Evolutionary conservation across 2,329 filamentous ascomycete species (phyloP).

Genomic region (Talaromyces sp.): DNA sequence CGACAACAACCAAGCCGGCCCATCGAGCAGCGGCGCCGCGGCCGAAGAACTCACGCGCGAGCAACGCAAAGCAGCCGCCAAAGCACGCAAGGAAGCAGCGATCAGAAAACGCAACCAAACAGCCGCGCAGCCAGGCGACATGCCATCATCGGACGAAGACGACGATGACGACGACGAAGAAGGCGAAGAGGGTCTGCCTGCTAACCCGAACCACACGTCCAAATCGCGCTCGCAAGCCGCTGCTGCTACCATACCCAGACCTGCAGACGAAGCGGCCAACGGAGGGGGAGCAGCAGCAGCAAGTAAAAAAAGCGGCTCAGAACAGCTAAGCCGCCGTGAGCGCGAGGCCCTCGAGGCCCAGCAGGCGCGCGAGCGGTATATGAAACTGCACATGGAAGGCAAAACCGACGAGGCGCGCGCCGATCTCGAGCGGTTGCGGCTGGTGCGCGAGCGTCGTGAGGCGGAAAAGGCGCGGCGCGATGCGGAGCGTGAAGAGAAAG

Average conservation of each 20-base stretch:
- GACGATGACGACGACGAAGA: constrained; percentile 28
- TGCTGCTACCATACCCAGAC: constrained; percentile 45
- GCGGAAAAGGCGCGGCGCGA: constrained; percentile 77
- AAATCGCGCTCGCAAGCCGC: constrained; percentile 66
- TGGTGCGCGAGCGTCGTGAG: constrained; percentile 82
- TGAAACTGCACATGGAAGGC: constrained; percentile 86
- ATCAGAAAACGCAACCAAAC: constrained; percentile 70
- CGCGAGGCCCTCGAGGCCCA: constrained; percentile 78
- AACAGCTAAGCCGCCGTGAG: constrained; percentile 63
- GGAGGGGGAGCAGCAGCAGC: neutral
- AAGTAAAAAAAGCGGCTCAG: constrained; percentile 26
- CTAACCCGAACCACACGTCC: constrained; percentile 81
- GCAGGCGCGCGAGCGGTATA: constrained; percentile 82
- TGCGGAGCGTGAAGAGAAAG: constrained; percentile 60
- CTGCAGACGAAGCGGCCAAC: constrained; percentile 12
- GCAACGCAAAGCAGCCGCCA: constrained; percentile 79
- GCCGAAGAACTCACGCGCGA: constrained; percentile 65
- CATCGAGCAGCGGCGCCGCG: constrained; percentile 45
- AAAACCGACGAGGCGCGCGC: constrained; percentile 95
- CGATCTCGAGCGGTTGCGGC: constrained; percentile 74
- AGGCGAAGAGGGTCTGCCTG: constrained; percentile 50
- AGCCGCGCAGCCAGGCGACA: constrained; percentile 74
- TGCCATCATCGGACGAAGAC: constrained; percentile 68
- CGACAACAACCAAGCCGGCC: constrained; percentile 45
- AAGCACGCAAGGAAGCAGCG: constrained; percentile 86